Evolutionary conservation across 2,329 filamentous ascomycete species (phyloP), one percentile per base, ranked within the genome.

Genomic region (Cladorrhinum sp.): DNA sequence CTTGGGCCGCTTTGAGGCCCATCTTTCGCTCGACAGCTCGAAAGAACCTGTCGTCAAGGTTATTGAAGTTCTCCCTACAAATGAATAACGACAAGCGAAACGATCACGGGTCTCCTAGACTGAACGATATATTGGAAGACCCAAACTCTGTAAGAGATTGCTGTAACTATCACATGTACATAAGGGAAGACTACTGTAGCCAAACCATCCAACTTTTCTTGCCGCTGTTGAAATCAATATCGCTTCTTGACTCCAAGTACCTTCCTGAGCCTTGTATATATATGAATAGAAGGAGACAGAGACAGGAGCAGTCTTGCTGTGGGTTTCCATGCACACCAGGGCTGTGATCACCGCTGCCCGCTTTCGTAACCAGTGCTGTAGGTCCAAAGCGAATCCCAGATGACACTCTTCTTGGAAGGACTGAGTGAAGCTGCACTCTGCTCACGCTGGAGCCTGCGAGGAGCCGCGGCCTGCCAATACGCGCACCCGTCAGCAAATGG

Each of bases 301-400:
- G n/a, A n/a, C n/a, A n/a, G n/a, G n/a, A 28, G 4, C 9, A 28
- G 4, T 28, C 26, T 28, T 28, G 4, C 26, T 28, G 26, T 5
- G n/a, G n/a, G n/a, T n/a, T n/a, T 28, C 26, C 26, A 28, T 28
- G 9, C 26, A 28, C 26, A 28, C 26, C 4, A 28, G 9, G 4
- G 12, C 33, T 5, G 4, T 3, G 3, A 21, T 2, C 60, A 62
- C 60, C 66, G 67, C n/a, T 63, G 60, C 20, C 67, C 72, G 62
- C 77, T 80, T 65, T 82, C 83, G 55, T 83, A 80, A 64, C 76
- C 84, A 51, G 86, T 77, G 67, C 87, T 84, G 24, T 86, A 69
- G 64, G 78, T 84, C 85, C 85, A 87, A 16, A 88, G 72, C 12
- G 82, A 79, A 65, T 86, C 84, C 84, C 84, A 88, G 9, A 87